These are phyloP conservation scores for Syncephalis plumigaleata DNA, from an alignment of 371 early-diverging fungal species.

Conservation along the genomic window DNA sequence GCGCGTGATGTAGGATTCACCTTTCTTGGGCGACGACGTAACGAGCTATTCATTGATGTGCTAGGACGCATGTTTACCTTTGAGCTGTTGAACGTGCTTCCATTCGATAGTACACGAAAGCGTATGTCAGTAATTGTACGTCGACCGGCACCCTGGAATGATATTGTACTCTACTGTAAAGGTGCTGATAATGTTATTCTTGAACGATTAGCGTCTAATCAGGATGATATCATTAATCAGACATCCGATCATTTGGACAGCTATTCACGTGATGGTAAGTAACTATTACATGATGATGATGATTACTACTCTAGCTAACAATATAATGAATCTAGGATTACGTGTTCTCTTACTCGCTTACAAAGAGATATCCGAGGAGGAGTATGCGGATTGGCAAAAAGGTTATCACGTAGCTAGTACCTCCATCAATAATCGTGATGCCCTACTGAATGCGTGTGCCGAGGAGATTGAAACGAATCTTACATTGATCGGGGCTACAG, in stretches of 20 bases:
- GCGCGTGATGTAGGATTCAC: conserved; percentile 76
- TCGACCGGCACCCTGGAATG: conserved; percentile 55
- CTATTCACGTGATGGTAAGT: conserved; percentile 46
- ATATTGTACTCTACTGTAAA: conserved; percentile 77
- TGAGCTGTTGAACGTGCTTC: conserved; percentile 61
- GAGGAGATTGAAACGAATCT: conserved; percentile 66
- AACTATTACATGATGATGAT: background rate
- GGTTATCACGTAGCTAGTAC: conserved; percentile 52
- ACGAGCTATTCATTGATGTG: conserved; percentile 38
- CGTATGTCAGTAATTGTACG: conserved; percentile 84
- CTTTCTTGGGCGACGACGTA: conserved; percentile 36
- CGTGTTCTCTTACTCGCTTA: conserved; percentile 82
- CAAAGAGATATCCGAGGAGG: conserved; percentile 33
- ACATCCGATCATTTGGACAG: conserved; percentile 46
- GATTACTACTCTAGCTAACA: background rate
- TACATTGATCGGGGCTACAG: conserved; percentile 82
- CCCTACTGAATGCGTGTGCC: conserved; percentile 45
- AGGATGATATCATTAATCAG: conserved; percentile 23
- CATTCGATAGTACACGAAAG: conserved; percentile 87
- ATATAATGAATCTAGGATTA: conserved; percentile 30
- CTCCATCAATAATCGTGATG: conserved; percentile 53
- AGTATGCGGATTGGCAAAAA: conserved; percentile 47
- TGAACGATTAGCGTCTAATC: conserved; percentile 34
- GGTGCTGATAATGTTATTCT: conserved; percentile 94
- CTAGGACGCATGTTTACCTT: conserved; percentile 43